Evolutionary conservation across 805 yeast species (phyloP).

Genomic region (Lipomyces sp.): DNA sequence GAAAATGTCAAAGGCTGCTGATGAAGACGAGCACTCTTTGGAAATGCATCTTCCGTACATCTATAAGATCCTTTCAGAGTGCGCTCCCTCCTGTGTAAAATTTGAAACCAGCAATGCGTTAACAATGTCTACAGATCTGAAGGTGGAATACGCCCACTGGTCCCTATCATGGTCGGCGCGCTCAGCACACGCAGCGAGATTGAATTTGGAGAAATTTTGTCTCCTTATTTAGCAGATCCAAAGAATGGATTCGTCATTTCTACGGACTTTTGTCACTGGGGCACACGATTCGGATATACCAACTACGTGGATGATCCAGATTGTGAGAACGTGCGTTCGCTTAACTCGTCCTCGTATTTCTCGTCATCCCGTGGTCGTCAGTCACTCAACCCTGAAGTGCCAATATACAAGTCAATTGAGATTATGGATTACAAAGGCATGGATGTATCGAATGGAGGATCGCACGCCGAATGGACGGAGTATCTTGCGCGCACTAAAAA

Average conservation of each 20-base stretch:
- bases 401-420: constrained; percentile 76
- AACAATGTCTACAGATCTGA: constrained; percentile 10
- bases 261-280: constrained; percentile 97
- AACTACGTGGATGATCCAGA: constrained; percentile 43
- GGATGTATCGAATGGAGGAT: constrained; percentile 61
- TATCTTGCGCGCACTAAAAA: constrained; percentile 76
- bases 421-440: constrained; percentile 72
- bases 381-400: constrained; percentile 43
- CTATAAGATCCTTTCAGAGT: constrained; percentile 52
- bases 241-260: constrained; percentile 75
- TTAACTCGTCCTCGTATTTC: constrained; percentile 4
- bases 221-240: constrained; percentile 59
- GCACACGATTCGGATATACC: constrained; percentile 53
- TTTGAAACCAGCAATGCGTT: background rate
- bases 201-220: constrained; percentile 55
- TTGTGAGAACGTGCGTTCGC: constrained; percentile 18
- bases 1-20: constrained; percentile 62
- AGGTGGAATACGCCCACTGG: constrained; percentile 47
- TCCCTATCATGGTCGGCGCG: constrained; percentile 82
- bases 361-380: background rate
- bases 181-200: constrained; percentile 54
- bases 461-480: constrained; percentile 62
- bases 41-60: constrained; percentile 92
- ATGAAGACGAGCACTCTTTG: constrained; percentile 86
- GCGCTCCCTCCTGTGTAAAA: constrained; percentile 2